Base-by-base conservation (phyloP, 179 eudicot species). In the Sideroxylon spinosum region DNA sequence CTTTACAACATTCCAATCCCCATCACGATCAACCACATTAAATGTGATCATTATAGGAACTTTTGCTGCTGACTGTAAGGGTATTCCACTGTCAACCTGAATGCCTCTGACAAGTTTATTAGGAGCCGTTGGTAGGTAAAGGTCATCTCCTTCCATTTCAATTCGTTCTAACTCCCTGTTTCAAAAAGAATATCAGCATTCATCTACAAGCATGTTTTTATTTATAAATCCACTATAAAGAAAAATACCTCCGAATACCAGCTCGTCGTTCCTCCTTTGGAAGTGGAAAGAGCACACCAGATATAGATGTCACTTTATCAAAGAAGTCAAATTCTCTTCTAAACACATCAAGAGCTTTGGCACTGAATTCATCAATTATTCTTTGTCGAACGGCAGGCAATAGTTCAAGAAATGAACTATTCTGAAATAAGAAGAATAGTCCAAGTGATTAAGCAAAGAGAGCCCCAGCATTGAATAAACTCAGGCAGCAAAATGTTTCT, bases 31-130 rank as follows among this genome's bases (percentile, higher is more conserved):
- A 59, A 86, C 91, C 86, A 95, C 99, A 79, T 95, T 87, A 83
- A 95, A 95, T 46, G 99, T 95, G 81, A 95, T 95, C 99, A 95
- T 93, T 76, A 95, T 95, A 50, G 99, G 99, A 85, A 95, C 98
- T 85, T 95, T 94, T 57, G 99, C 98, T 12, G 99, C 99, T 69
- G 99, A 95, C 78, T 95, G 99, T 83, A 95, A 85, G 32, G 99
- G 96, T 74, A 95, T 92, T 73, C 99, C 98, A 86, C 98, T 95
- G 80, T 95, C 93, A 83, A 93, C 90, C 81, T 87, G 97, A 83
- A 95, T 92, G 68, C 99, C 96, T 84, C 88, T 85, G 22, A 95
- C 98, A 88, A 90, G 84, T 84, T 92, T 94, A 81, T 70, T 89
- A 69, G 93, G 89, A 82, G 95, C 99, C 72, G 97, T 95, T 77